Evolutionary conservation across 139 green algal genomes (phyloP).

Genomic region (Chlamydomonas schloesseri): DNA sequence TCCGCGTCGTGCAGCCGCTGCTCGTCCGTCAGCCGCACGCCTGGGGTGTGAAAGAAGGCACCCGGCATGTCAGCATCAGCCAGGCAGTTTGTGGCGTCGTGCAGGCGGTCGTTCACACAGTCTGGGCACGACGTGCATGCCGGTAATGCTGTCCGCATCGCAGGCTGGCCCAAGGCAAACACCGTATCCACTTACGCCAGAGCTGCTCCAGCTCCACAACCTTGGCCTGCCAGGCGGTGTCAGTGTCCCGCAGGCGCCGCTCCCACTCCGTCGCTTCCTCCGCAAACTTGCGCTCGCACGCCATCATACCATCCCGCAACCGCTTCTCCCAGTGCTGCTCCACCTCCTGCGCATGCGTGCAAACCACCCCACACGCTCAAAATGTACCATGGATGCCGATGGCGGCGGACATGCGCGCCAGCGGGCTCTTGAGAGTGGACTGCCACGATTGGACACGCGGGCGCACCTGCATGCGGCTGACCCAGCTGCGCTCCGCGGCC

Average conservation of each 20-base stretch:
- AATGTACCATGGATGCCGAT: neutral
- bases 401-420: no score
- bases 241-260: constrained; percentile 47
- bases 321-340: constrained; percentile 63
- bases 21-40: constrained; percentile 12
- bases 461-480: constrained; percentile 40
- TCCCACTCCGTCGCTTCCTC: constrained; percentile 55
- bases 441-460: no score
- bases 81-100: no score
- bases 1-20: constrained; percentile 36
- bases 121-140: no score
- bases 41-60: neutral
- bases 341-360: constrained; percentile 28
- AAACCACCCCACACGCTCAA: neutral
- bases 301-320: constrained; percentile 51
- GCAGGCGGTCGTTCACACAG: no score
- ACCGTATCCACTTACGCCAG: constrained; percentile 43
- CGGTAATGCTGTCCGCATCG: no score
- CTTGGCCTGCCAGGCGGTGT: constrained; percentile 48
- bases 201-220: constrained; percentile 48
- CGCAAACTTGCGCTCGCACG: constrained; percentile 54
- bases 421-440: no score
- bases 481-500: constrained; percentile 33
- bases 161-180: no score
- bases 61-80: no score